A percentile compares a stretch with the other conserved stretches of the same genome.
phyloP scores from a whole-genome alignment of 345 rosid species.

The Syzygium grande region DNA sequence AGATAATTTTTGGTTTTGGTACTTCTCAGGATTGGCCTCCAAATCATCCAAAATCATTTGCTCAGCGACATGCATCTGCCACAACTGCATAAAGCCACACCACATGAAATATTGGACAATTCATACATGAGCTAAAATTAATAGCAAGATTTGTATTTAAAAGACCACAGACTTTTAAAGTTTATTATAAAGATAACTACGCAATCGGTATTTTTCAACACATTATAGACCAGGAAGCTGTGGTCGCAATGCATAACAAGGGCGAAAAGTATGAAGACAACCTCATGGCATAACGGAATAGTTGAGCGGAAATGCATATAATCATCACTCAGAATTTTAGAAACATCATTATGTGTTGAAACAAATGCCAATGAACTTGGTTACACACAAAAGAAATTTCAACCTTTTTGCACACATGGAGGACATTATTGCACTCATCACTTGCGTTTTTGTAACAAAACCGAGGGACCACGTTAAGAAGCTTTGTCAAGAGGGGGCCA shows the following conservation, averaged over 20 bases:
- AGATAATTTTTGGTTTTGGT: conserved; percentile 66
- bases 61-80: conserved; percentile 90
- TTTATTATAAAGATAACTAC: not conserved
- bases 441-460: not conserved
- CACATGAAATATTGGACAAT: not conserved
- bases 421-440: not conserved
- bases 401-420: not conserved
- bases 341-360: not conserved
- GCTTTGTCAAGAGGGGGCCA: not conserved
- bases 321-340: not conserved
- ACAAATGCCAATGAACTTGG: not conserved
- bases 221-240: not conserved
- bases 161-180: not conserved
- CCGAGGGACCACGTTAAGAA: not conserved
- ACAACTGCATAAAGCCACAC: conserved; percentile 41
- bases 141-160: not conserved
- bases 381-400: not conserved
- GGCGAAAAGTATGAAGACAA: not conserved
- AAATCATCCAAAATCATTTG: conserved; percentile 89
- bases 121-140: not conserved
- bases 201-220: not conserved
- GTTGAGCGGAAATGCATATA: not conserved
- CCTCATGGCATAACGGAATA: not conserved
- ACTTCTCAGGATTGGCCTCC: conserved; percentile 81
- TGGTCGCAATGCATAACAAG: not conserved